Percentiles rank a stretch among this genome's conserved stretches.
Evolutionary conservation across 108 stramenopile species (phyloP).

Genomic region (Phaeodactylum tricornutum): DNA sequence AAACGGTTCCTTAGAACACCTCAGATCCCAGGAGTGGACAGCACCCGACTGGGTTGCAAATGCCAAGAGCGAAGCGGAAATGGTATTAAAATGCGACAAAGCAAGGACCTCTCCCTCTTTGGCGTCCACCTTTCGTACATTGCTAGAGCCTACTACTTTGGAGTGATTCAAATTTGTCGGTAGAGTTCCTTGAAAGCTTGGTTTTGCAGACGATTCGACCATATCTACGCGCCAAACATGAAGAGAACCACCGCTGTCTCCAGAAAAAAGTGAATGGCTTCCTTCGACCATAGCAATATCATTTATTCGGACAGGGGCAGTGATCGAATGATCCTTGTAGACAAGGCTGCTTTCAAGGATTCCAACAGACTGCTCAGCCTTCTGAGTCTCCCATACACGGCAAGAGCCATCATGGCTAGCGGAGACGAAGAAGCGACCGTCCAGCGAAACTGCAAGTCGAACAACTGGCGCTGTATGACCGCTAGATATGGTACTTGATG

Average conservation of each 20-base stretch:
- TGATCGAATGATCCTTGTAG: constrained; percentile 52
- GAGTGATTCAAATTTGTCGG: constrained; percentile 7
- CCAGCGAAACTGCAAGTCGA: constrained; percentile 82
- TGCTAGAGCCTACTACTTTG: constrained; percentile 52
- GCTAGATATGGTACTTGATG: constrained; percentile 31
- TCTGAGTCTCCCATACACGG: constrained; percentile 83
- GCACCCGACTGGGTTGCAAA: constrained; percentile 74
- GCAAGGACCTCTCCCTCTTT: constrained; percentile 82
- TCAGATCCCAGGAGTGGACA: constrained; percentile 76
- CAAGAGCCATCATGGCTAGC: constrained; percentile 87
- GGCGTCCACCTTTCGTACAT: constrained; percentile 35
- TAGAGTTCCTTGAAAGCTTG: too few relatives aligned
- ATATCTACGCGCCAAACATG: constrained; percentile 85
- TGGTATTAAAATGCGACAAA: constrained; percentile 87
- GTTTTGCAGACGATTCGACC: too few relatives aligned
- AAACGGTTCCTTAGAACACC: constrained; percentile 71
- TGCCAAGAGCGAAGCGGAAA: constrained; percentile 65
- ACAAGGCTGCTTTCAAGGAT: constrained; percentile 70
- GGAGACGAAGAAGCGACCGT: constrained; percentile 87
- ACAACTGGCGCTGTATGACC: constrained; percentile 82
- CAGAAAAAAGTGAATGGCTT: constrained; percentile 83
- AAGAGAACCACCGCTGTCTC: constrained; percentile 74
- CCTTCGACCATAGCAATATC: constrained; percentile 86
- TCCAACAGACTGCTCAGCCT: constrained; percentile 68
- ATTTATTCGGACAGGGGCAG: constrained; percentile 40